Evolutionary conservation across 202 grass and related monocot species (phyloP), one percentile per base, ranked within the genome.

Genomic region (Saccharum hybrid): DNA sequence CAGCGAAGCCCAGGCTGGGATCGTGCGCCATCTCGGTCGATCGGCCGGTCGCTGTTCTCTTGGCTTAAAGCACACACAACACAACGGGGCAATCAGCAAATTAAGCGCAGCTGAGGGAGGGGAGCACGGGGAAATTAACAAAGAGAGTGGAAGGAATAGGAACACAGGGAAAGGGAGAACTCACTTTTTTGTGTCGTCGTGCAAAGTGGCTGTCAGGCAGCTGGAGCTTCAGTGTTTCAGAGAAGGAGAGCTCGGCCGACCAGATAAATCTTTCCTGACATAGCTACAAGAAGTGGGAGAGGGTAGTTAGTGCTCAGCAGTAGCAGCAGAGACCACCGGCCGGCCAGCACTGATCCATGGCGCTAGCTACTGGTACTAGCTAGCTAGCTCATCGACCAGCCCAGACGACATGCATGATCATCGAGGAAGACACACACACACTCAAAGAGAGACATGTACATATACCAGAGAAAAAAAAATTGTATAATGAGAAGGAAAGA

Each of bases 1-100:
- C 89, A 19, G 88, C 86, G 83, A 90, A 90, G 0, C 81, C 85
- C 40, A 89, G 71, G 64, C 78, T 81, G 6, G 83, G 85, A 74
- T 94, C 82, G 72, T 94, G 84, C 67, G 88, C 95, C 95, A 98
- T 93, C 16, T 42, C 10, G 7, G 7, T 26, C 48, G 48, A 51
- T 51, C 48, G 48, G 15, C 15, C 15, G 16, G 15, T 52, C 18
- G 49, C 15, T 5, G 3, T 18, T 54, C 18, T 21, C 8, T 59
- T 59, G 6, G 49, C 68, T 45, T n/a, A 72, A 68, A 80, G 54
- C 52, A 48, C 34, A 59, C 62, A 28, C 31, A 79, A 70, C n/a
- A 12, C 23, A 13, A 70, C 4, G 61, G 7, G 68, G 74, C 57
- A 77, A 62, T 52, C 1, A 26, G 7, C 51, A 19, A 10, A 36